Percentiles rank a stretch among this genome's conserved stretches.
Evolutionary conservation across 75 land plant species (phyloP).

Genomic region (Picea sitchensis): DNA sequence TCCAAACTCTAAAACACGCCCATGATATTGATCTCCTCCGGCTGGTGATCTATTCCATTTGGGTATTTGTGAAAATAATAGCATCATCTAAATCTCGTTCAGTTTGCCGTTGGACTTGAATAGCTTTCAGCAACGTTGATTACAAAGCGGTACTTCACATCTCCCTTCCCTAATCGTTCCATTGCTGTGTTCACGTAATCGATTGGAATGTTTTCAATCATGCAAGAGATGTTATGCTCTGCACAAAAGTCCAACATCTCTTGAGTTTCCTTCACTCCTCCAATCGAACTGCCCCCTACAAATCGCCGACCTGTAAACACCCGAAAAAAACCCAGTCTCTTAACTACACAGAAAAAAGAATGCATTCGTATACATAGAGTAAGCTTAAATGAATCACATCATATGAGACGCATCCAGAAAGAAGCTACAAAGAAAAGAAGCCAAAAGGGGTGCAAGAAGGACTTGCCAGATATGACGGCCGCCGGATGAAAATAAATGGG

Average conservation of each 20-base stretch:
- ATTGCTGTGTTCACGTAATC: conserved; percentile 25
- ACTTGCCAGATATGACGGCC: conserved; percentile 13
- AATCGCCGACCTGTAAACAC: conserved; percentile 14
- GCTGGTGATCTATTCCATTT: too few relatives aligned
- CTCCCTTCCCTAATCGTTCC: conserved; percentile 18
- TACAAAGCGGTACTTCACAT: conserved; percentile 35
- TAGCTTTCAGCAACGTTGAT: conserved; percentile 20
- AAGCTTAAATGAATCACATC: background rate
- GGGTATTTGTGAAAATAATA: too few relatives aligned
- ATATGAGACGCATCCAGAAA: background rate
- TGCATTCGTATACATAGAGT: background rate
- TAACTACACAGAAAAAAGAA: background rate
- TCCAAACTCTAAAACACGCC: too few relatives aligned
- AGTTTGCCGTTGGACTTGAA: too few relatives aligned
- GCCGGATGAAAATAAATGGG: conserved; percentile 18
- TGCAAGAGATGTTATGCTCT: conserved; percentile 13
- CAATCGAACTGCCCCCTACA: conserved; percentile 16
- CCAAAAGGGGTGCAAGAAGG: conserved; percentile 6
- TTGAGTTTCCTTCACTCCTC: conserved; percentile 24
- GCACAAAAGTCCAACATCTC: conserved; percentile 34
- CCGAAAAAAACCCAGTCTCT: background rate
- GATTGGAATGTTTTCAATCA: conserved; percentile 18
- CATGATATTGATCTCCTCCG: too few relatives aligned
- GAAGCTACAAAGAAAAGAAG: background rate
- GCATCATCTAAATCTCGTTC: too few relatives aligned